Base-by-base conservation (phyloP, 345 rosid genomes). In the Linum lewisii region DNA sequence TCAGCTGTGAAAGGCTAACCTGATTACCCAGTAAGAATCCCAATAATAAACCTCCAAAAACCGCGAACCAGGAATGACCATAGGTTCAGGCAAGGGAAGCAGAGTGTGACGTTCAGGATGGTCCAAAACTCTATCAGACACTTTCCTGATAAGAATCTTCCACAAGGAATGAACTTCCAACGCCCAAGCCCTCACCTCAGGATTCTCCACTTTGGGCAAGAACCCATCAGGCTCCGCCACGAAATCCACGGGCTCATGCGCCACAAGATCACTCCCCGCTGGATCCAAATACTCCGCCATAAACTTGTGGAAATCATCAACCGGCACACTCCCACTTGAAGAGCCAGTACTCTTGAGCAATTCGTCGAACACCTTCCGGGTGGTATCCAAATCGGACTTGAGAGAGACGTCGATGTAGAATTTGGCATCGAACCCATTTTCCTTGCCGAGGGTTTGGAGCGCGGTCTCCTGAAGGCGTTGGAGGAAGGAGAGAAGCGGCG, bases 1-100 rank as follows among this genome's bases (percentile, higher is more conserved):
- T 29, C 34, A 29, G 34, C 34, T 29, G n/a, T n/a, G n/a, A n/a
- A n/a, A n/a, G n/a, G 68, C 79, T 55, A 22, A 87, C 97, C 84
- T 87, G 72, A 93, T 81, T 52, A 89, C 75, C 99, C 99, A 89
- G 24, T 87, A 85, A 56, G 96, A 89, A 75, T 93, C 99, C 97
- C 99, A 89, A 64, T 89, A 89, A 67, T 84, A 85, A 20, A 87
- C 90, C 74, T 89, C 97, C 52, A 80, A 62, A 55, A 93, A 93
- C 50, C 99, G 78, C n/a, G 94, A 87, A 11, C 99, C 99, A 21
- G 97, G 96, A 18, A 93, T 65, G 1, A 93, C 58, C 50, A 75
- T 73, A 37, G 83, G 74, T 66, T 69, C 76, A 11, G 97, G 92
- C 77, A 93, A 72, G 37, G 88, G 85, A 25, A 93, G 81, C 73